Conservation (phyloP, 257 asterid genomes). For the Ophiorrhiza pumila region DNA sequence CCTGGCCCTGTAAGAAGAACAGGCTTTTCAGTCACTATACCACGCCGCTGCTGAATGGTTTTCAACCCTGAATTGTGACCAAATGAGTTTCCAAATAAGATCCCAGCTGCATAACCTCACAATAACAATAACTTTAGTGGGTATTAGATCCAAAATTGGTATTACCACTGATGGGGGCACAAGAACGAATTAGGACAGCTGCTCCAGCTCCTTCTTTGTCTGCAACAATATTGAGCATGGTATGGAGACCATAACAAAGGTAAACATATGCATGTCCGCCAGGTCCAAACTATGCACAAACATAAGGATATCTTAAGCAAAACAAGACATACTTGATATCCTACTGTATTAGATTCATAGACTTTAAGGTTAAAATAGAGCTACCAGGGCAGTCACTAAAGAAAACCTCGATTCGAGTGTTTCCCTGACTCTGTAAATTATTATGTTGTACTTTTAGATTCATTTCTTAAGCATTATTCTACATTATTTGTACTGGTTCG, state of each 20-base stretch:
- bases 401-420: not conserved
- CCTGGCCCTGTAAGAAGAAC: slow-evolving; percentile 94
- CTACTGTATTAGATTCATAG: not conserved
- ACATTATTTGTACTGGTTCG: not conserved
- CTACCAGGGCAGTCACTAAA: not conserved
- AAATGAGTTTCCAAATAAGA: not conserved
- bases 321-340: not conserved
- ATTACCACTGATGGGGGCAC: slow-evolving; percentile 84
- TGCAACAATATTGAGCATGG: slow-evolving; percentile 91
- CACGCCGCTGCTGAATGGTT: slow-evolving; percentile 80
- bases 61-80: slow-evolving; percentile 49
- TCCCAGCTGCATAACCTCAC: not conserved
- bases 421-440: not conserved
- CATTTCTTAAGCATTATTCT: not conserved
- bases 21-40: slow-evolving; percentile 68
- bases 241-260: slow-evolving; percentile 88
- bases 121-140: not conserved
- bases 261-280: slow-evolving; percentile 95
- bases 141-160: not conserved
- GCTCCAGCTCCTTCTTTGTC: slow-evolving; percentile 89
- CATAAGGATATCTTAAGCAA: not conserved
- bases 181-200: slow-evolving; percentile 80
- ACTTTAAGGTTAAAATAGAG: not conserved
- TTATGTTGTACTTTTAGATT: not conserved
- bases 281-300: slow-evolving; percentile 65